These are phyloP conservation scores for Mycena alexandri DNA, from an alignment of 768 basidiomycete genomes.

Conservation along the genomic window DNA sequence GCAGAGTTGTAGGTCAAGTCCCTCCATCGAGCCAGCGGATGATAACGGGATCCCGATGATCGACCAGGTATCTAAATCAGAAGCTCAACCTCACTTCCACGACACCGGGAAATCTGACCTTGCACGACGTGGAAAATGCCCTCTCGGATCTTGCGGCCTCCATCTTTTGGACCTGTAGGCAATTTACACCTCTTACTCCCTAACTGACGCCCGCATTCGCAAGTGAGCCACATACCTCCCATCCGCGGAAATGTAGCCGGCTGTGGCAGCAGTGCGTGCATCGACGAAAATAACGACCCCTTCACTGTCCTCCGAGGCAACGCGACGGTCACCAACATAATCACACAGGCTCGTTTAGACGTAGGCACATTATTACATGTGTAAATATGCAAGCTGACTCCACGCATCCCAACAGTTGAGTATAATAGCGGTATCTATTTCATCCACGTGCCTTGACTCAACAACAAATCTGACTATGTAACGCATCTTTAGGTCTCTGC, in stretches of 20 bases:
- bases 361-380: background rate
- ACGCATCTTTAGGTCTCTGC: background rate
- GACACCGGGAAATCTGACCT: background rate
- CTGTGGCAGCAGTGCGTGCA: too few species aligned
- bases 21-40: too few species aligned
- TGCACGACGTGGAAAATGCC: constrained; percentile 4
- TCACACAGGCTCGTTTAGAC: constrained; percentile 3
- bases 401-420: constrained; percentile 2
- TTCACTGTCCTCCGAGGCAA: background rate
- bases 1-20: too few species aligned
- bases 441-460: background rate
- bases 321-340: background rate
- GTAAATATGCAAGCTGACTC: background rate
- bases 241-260: background rate
- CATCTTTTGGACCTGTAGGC: constrained; percentile 15
- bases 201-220: background rate
- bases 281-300: background rate
- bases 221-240: background rate
- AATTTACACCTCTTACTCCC: background rate
- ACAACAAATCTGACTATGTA: background rate
- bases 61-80: constrained; percentile 1
- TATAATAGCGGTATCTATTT: constrained; percentile 15
- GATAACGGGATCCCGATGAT: too few species aligned
- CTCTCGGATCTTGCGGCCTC: background rate
- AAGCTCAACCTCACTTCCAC: background rate